Evolutionary conservation across 805 yeast genomes (phyloP).

Genomic region (Maudiozyma saulgeensis): DNA sequence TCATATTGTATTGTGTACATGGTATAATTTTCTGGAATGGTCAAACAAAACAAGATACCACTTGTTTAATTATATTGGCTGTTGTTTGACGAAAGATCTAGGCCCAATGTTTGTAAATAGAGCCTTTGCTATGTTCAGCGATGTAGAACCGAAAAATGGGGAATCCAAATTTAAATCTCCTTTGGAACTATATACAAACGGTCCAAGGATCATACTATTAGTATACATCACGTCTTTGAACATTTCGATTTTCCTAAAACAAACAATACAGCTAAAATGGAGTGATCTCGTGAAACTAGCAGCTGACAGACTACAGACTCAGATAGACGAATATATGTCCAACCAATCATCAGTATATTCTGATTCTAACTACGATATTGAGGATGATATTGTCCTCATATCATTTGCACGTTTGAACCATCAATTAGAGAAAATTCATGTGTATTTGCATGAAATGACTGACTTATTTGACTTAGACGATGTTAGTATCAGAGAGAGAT

Average conservation of each 20-base stretch:
- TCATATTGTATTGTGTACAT: conserved; percentile 50
- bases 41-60: conserved; percentile 74
- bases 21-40: conserved; percentile 81
- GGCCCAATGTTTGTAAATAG: conserved; percentile 51
- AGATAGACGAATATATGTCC: neutral
- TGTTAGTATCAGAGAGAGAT: conserved; percentile 10
- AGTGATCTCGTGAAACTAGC: conserved; percentile 27
- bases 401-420: conserved; percentile 50
- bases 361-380: conserved; percentile 4
- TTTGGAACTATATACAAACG: conserved; percentile 15
- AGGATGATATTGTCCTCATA: conserved; percentile 42
- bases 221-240: conserved; percentile 56
- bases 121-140: conserved; percentile 27
- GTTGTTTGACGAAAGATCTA: conserved; percentile 62
- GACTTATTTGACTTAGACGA: conserved; percentile 9
- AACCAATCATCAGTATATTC: neutral
- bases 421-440: conserved; percentile 52
- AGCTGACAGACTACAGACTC: conserved; percentile 1
- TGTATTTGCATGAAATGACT: conserved; percentile 34
- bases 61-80: conserved; percentile 53
- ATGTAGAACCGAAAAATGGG: conserved; percentile 9
- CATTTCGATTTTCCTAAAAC: conserved; percentile 53
- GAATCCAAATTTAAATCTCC: conserved; percentile 14
- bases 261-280: conserved; percentile 57
- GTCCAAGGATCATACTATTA: conserved; percentile 31